Conservation (phyloP, 116 monocot genomes). For the Cymodocea nodosa region DNA sequence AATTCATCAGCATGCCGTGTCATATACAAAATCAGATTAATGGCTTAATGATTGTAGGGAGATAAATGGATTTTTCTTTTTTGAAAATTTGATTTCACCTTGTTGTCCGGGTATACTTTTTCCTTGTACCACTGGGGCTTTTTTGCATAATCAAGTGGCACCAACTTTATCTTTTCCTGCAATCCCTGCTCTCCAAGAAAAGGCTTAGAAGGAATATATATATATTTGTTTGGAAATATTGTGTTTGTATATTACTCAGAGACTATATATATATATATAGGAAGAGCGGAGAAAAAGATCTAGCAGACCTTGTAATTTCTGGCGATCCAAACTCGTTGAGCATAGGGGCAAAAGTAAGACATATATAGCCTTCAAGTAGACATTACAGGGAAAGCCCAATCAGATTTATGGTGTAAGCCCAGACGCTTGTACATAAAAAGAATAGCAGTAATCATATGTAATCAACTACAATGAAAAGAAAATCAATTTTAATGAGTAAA, state of each 20-base stretch:
- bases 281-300: background rate
- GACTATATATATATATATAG: too few species aligned
- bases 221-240: background rate
- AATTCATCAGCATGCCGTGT: too few species aligned
- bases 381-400: background rate
- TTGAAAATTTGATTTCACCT: slow-evolving; percentile 16
- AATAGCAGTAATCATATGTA: background rate
- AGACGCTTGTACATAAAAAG: background rate
- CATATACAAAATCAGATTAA: background rate
- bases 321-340: slow-evolving; percentile 84
- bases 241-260: background rate
- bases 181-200: slow-evolving; percentile 39
- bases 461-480: background rate
- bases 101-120: slow-evolving; percentile 59
- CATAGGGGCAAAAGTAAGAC: slow-evolving; percentile 61
- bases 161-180: slow-evolving; percentile 75
- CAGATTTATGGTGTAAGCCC: too few species aligned
- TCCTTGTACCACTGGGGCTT: slow-evolving; percentile 94
- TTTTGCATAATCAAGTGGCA: slow-evolving; percentile 56
- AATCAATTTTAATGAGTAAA: background rate
- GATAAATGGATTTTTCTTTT: background rate
- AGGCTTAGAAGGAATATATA: too few species aligned
- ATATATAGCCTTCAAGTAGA: slow-evolving; percentile 48
- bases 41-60: background rate
- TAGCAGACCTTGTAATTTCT: slow-evolving; percentile 68